phyloP scores from a whole-genome alignment of 768 basidiomycete genomes.

The Suillus brevipes region DNA sequence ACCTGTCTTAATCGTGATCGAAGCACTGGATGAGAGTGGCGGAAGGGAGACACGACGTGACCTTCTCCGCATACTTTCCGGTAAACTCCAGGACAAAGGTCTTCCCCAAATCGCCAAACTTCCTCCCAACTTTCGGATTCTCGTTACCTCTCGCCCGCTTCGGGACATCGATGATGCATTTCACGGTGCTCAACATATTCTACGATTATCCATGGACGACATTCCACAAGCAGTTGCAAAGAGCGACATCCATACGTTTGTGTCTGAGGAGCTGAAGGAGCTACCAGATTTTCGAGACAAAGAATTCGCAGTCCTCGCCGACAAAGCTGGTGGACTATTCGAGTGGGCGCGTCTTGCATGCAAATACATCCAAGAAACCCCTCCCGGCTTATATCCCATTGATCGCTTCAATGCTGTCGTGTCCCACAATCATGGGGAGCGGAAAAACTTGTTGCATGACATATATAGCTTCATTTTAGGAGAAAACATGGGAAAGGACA shows the following conservation, averaged over 20 bases:
- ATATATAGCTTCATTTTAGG: background rate
- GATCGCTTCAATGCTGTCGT: background rate
- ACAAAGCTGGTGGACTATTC: conserved; percentile 7
- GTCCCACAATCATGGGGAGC: background rate
- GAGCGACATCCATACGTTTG: background rate
- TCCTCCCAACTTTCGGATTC: conserved; percentile 10
- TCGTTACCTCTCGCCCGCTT: conserved; percentile 14
- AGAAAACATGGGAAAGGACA: too few relatives aligned
- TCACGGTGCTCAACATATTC: background rate
- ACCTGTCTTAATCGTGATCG: conserved; percentile 27
- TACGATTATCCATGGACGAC: background rate
- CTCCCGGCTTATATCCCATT: background rate
- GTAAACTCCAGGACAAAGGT: background rate
- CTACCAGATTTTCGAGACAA: background rate
- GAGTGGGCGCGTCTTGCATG: conserved; percentile 13
- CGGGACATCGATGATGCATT: background rate
- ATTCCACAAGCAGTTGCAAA: background rate
- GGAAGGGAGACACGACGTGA: conserved; percentile 10
- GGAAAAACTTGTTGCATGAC: background rate
- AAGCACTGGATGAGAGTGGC: conserved; percentile 23
- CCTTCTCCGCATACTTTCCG: conserved; percentile 23
- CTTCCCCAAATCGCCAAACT: background rate
- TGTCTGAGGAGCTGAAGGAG: background rate
- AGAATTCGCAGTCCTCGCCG: background rate
- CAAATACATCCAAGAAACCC: background rate